Base-by-base conservation (phyloP, 306 rosid genomes). In the Vigna mungo region DNA sequence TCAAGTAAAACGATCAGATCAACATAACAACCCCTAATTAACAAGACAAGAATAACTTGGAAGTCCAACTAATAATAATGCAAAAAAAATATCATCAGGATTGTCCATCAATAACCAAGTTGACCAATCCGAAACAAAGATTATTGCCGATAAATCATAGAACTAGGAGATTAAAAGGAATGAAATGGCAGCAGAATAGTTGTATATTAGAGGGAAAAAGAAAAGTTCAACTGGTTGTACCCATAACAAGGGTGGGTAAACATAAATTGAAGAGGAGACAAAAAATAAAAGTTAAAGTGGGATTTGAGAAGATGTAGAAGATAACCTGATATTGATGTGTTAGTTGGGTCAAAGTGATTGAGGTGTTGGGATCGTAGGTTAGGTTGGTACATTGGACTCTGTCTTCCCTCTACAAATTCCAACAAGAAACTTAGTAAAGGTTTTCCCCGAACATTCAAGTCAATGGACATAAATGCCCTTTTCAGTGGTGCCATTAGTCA, bases 111-210 rank as follows among this genome's bases (percentile, higher is more conserved):
- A 78, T 14, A 23, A 23, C 16, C 3, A 30, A 69, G 72, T 61
- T 60, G 78, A 71, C 23, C 78, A 79, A 52, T 61, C 20, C n/a
- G 18, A 48, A 68, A 58, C 15, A 48, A 17, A 13, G 16, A n/a
- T 6, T 0, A 15, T 27, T 6, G 43, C 12, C 20, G 25, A 62
- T 32, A 27, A 59, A 27, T 25, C 14, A 27, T 6, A 27, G 18
- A 27, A 36, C 23, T 60, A 12, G 1, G 3, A 56, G 36, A 56
- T 23, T 51, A 51, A 23, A 56, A 30, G 0, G 34, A 30, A 30
- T 30, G 34, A 30, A 30, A 61, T 61, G 25, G 48, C 15, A 63
- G 34, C 34, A 30, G 34, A 30, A 14, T 7, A 18, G 15, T 15
- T 2, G 25, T 1, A 36, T 15, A 7, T n/a, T 63, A 54, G 46